Evolutionary conservation across 148 eudicot genomes (phyloP), one percentile per base, ranked within the genome.

Genomic region (Diospyros kaki): DNA sequence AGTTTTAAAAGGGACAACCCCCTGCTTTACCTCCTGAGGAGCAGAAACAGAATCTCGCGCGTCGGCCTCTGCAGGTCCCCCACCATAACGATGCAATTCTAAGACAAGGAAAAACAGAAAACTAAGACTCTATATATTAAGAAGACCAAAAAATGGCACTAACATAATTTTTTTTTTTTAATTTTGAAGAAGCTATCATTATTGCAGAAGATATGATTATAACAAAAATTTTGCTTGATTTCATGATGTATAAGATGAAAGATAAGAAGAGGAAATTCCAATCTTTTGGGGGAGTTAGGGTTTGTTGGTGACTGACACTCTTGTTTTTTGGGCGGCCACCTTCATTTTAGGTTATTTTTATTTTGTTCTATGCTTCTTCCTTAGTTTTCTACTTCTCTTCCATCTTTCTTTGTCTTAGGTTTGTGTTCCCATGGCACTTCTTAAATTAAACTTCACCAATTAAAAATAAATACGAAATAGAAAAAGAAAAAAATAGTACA

Each of bases 81-180:
- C 83, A 77, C 86, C 86, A 73, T 54, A 80, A 14, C 69, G 76
- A 56, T 83, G 77, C 74, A 83, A 69, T 77, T 83, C 86, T 83
- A 83, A 53, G 56, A 7, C 51, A 48, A 53, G 56, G 11, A 5
- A 53, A 5, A 53, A 48, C 53, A n/a, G 15, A 44, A 45, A 52
- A 48, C 48, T 59, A 1, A 39, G 11, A 28, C 28, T n/a, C 14
- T 42, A 40, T 56, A n/a, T 14, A 18, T 8, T 40, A 9, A 10
- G 4, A 46, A 73, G 45, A 38, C 15, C 5, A 18, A 50, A 10
- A 28, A 28, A 28, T 28, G 28, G 28, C 28, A 28, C 28, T 28
- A 28, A 28, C 28, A 28, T 1, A 2, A 68, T 6, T 39, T 8
- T 11, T 8, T 44, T 5, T 4, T 66, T 6, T n/a, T 28, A 28